Base-by-base conservation (phyloP, 169 alveolate species). In the Fabrea salina region DNA sequence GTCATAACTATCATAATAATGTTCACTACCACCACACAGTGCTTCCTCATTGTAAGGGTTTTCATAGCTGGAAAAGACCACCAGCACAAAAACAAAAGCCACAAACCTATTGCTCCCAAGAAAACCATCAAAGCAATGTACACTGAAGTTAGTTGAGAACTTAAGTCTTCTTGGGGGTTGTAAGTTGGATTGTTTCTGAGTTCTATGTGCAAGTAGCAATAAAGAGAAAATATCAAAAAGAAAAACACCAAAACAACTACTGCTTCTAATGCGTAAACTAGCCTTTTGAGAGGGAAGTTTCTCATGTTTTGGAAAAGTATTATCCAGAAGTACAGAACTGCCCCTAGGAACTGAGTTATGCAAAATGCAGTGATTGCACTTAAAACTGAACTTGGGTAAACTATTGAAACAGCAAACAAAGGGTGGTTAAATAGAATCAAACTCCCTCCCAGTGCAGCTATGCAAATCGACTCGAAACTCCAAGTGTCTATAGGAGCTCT, bases 371-470 rank as follows among this genome's bases (percentile, higher is more conserved):
- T 47, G 16, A 70, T 44, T 6, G 16, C 70, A 19, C 79, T 70
- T 44, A 59, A 70, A 4, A 44, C 3, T 4, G 25, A 50, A 19
- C 35, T 40, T 22, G 49, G 39, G 35, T 7, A 50, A 5, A 19
- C 0, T 30, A 70, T 70, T 22, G 59, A 13, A 5, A 37, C 70
- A 19, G 19, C 0, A 1, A 47, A n/a, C 25, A 70, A 70, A 70
- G 79, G 79, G 27, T 70, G 67, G 49, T 70, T 47, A 50, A 70
- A 70, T 4, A 70, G 4, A 16, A 70, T n/a, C 25, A 70, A 25
- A 5, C 67, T 47, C 7, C 25, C 5, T 25, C 79, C 44, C 5
- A 70, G 49, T 16, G 41, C 22, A 13, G n/a, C 33, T 4, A 70
- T 30, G n/a, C 16, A 13, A 19, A 32, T 43, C 3, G 79, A 3